Percentiles rank a stretch among this genome's conserved stretches.
Evolutionary conservation across 805 yeast species (phyloP).

Genomic region (Metahyphopichia silvanorum): DNA sequence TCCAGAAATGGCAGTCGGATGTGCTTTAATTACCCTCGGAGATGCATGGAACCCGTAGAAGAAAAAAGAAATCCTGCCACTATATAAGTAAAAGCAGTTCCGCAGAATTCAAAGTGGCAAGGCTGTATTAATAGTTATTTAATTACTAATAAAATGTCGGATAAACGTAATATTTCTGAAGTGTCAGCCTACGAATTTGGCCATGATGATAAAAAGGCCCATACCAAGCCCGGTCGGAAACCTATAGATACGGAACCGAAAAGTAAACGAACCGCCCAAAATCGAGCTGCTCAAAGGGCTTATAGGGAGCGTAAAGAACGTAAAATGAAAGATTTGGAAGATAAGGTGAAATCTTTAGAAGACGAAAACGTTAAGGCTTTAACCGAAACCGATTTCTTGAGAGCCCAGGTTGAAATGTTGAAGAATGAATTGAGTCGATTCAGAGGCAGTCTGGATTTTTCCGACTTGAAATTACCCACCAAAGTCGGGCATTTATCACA

Average conservation of each 20-base stretch:
- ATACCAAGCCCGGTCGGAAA: constrained; percentile 75
- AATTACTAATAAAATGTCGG: constrained; percentile 1
- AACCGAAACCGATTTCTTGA: constrained; percentile 69
- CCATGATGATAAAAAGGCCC: constrained; percentile 36
- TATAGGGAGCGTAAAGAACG: constrained; percentile 91
- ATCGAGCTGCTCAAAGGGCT: constrained; percentile 98
- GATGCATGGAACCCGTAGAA: neutral
- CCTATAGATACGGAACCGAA: constrained; percentile 77
- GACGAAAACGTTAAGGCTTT: constrained; percentile 63
- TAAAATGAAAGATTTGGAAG: constrained; percentile 81
- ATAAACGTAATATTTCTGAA: constrained; percentile 28
- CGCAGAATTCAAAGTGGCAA: no score
- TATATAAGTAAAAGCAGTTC: neutral
- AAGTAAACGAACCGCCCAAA: constrained; percentile 91
- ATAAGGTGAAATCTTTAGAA: constrained; percentile 70
- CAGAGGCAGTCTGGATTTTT: constrained; percentile 36
- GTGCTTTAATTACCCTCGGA: no score
- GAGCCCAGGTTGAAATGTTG: constrained; percentile 72
- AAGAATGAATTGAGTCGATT: constrained; percentile 67
- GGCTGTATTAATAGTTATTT: no score
- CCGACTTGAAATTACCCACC: constrained; percentile 28
- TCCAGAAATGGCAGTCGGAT: no score
- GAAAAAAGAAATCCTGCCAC: constrained; percentile 1
- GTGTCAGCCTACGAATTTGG: constrained; percentile 9
- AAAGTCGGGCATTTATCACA: constrained; percentile 26